These are phyloP conservation scores for Cladorrhinum sp. DNA, from an alignment of 2,329 filamentous ascomycete genomes.

Conservation along the genomic window DNA sequence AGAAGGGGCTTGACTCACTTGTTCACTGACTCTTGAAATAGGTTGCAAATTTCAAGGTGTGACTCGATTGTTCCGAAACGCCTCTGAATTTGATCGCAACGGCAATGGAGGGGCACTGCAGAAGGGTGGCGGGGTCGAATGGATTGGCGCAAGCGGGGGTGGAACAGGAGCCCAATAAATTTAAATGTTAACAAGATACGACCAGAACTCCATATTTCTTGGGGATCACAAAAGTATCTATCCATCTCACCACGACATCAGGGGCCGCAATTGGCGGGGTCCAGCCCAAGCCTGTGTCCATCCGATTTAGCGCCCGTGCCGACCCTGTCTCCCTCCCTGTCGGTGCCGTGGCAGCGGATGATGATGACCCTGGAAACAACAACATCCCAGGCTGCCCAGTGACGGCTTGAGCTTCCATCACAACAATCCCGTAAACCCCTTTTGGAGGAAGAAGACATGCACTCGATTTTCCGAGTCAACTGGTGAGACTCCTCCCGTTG, in stretches of 20 bases:
- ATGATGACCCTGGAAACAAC: conserved; percentile 5
- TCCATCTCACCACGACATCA: neutral
- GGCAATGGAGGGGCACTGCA: conserved; percentile 17
- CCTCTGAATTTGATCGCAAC: neutral
- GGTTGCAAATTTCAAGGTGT: conserved; percentile 15
- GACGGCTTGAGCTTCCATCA: conserved; percentile 8
- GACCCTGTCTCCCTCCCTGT: conserved; percentile 9
- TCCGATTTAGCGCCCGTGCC: conserved; percentile 17
- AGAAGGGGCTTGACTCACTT: conserved; percentile 16
- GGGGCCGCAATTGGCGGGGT: neutral
- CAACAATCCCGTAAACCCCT: conserved; percentile 3
- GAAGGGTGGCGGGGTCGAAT: conserved; percentile 20
- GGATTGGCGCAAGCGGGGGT: neutral
- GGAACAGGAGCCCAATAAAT: neutral
- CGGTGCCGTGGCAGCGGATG: conserved; percentile 17
- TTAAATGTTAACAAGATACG: neutral
- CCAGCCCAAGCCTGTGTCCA: conserved; percentile 1
- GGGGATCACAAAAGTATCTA: neutral
- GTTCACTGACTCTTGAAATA: neutral
- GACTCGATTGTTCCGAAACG: conserved; percentile 19
- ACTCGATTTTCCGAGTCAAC: neutral
- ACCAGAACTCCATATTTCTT: neutral
- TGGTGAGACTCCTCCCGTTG: neutral
- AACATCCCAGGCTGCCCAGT: conserved; percentile 6
- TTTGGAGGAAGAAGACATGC: neutral